phyloP scores from a whole-genome alignment of 2,329 filamentous ascomycete species.

The Talaromyces albobiverticillius region DNA sequence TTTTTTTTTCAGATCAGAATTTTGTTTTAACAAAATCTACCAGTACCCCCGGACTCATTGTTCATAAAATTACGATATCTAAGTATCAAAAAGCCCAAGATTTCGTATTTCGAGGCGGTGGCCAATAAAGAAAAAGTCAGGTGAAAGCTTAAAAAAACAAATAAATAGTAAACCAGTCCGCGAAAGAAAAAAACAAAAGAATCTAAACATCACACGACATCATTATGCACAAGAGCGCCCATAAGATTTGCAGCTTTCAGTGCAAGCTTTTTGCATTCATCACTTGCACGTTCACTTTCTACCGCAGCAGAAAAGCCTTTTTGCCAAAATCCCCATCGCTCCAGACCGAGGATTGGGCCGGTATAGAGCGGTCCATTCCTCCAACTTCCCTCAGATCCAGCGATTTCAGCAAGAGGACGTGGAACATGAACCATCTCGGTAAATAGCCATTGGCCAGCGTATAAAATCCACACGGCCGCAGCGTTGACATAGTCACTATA shows the following conservation, averaged over 20 bases:
- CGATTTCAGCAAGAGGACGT: background rate
- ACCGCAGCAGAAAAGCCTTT: constrained; percentile 8
- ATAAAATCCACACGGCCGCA: constrained; percentile 12
- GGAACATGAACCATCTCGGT: constrained; percentile 3
- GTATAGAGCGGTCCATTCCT: background rate
- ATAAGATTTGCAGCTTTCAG: constrained; percentile 4
- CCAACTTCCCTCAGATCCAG: background rate
- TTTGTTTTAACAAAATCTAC: no score
- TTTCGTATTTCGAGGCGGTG: no score
- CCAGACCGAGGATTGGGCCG: constrained; percentile 5
- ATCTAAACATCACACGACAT: no score
- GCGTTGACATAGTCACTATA: constrained; percentile 1
- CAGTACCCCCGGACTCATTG: no score
- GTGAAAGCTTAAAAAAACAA: no score
- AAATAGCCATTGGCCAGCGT: constrained; percentile 12
- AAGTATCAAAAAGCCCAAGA: no score
- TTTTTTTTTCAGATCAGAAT: no score
- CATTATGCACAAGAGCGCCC: constrained; percentile 3
- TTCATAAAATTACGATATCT: no score
- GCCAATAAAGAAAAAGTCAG: no score
- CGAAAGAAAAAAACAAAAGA: no score
- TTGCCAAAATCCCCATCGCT: constrained; percentile 11
- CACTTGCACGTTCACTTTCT: background rate
- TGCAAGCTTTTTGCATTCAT: background rate
- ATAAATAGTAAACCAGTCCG: no score